Percentiles rank a stretch among this genome's conserved stretches.
Conservation (phyloP, 257 asterid species). For the Voacanga thouarsii region DNA sequence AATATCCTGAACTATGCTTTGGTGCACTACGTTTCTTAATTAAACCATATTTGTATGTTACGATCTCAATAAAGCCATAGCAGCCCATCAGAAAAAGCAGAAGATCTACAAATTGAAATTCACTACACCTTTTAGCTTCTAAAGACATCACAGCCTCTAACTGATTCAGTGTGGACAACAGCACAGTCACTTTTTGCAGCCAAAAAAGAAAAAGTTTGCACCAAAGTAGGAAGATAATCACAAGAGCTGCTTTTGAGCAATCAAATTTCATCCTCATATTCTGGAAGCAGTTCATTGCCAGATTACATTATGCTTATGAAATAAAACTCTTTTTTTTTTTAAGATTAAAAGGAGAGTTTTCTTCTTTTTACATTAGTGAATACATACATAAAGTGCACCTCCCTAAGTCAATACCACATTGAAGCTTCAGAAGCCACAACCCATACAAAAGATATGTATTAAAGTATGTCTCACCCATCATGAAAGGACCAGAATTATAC, state of each 20-base stretch:
- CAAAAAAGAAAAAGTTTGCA: neutral
- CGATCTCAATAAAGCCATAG: neutral
- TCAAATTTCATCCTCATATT: neutral
- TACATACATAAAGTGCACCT: neutral
- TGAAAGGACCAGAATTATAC: conserved; percentile 24
- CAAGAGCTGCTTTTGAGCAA: neutral
- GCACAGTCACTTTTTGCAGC: neutral
- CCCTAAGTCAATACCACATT: neutral
- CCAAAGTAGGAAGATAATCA: neutral
- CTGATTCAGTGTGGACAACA: neutral
- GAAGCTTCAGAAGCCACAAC: neutral
- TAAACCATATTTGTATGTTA: neutral
- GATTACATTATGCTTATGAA: neutral
- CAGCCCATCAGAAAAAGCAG: neutral
- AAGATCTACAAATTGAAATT: neutral
- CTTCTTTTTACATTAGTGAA: neutral
- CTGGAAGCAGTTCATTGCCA: neutral
- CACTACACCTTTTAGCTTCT: neutral
- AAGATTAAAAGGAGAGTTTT: neutral
- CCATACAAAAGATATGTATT: neutral
- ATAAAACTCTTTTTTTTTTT: neutral
- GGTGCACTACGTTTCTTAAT: neutral
- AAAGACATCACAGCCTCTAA: neutral
- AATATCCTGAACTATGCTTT: neutral
- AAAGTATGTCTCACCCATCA: neutral